Percentiles rank a stretch among this genome's conserved stretches.
These are phyloP conservation scores for Alternaria viburni DNA, from an alignment of 2,329 filamentous ascomycete species.

Conservation along the genomic window DNA sequence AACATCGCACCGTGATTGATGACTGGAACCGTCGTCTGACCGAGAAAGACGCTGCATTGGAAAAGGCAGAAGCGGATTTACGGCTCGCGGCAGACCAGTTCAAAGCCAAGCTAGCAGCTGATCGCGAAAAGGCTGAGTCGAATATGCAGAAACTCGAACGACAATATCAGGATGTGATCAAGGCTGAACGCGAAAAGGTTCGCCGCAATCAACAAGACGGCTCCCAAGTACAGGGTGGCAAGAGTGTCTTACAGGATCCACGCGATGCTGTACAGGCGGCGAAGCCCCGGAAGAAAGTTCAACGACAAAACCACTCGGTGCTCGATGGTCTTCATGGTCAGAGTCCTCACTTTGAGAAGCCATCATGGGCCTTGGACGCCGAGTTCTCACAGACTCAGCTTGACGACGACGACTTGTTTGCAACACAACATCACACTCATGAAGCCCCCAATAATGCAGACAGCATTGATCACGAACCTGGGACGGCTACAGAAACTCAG, in stretches of 20 bases:
- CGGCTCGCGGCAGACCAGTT: slow-evolving; percentile 16
- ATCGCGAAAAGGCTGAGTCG: slow-evolving; percentile 12
- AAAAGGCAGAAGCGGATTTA: slow-evolving; percentile 20
- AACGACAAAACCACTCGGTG: slow-evolving; percentile 22
- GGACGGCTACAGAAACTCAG: slow-evolving; percentile 17
- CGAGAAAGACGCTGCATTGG: slow-evolving; percentile 14
- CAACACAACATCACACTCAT: slow-evolving; percentile 1
- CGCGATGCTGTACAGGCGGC: not conserved
- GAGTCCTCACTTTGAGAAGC: not conserved
- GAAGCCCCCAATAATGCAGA: slow-evolving; percentile 6
- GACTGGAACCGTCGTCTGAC: slow-evolving; percentile 13
- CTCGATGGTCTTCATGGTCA: not conserved
- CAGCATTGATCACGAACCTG: slow-evolving; percentile 5
- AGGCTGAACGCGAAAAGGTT: not conserved
- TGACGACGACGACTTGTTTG: not conserved
- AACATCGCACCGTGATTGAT: slow-evolving; percentile 10
- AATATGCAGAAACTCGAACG: not conserved
- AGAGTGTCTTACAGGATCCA: not conserved
- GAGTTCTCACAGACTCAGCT: not conserved
- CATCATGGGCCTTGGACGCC: not conserved
- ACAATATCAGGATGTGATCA: not conserved
- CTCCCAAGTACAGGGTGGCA: not conserved
- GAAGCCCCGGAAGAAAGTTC: slow-evolving; percentile 28
- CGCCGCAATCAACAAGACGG: not conserved
- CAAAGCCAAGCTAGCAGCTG: slow-evolving; percentile 18